These are phyloP conservation scores for Aureobasidium uvarum DNA, from an alignment of 2,329 filamentous ascomycete species.

Conservation along the genomic window DNA sequence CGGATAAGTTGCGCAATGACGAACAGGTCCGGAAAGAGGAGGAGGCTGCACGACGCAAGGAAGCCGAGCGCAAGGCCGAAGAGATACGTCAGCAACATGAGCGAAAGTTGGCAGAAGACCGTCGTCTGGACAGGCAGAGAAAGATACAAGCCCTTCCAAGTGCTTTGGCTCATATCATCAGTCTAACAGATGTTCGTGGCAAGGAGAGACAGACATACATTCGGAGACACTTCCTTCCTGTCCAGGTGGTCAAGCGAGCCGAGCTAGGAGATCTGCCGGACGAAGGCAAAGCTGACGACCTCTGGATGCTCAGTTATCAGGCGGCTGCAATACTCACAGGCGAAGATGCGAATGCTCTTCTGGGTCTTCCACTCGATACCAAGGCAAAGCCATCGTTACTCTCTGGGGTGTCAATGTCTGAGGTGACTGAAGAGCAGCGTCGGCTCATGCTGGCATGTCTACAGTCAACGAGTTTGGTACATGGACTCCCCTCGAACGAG, in stretches of 20 bases:
- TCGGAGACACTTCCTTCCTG: slow-evolving; percentile 27
- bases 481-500: slow-evolving; percentile 16
- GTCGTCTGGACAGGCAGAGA: slow-evolving; percentile 15
- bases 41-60: slow-evolving; percentile 30
- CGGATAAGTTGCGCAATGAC: slow-evolving; percentile 33
- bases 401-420: not conserved
- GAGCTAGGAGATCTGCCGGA: slow-evolving; percentile 22
- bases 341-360: slow-evolving; percentile 17
- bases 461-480: slow-evolving; percentile 22
- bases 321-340: slow-evolving; percentile 29
- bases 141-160: slow-evolving; percentile 28
- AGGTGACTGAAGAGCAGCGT: slow-evolving; percentile 18
- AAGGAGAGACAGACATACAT: slow-evolving; percentile 24
- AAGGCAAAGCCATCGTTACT: slow-evolving; percentile 18
- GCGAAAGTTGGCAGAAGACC: slow-evolving; percentile 29
- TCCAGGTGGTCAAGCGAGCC: slow-evolving; percentile 28
- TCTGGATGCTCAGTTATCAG: slow-evolving; percentile 30
- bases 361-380: slow-evolving; percentile 25
- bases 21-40: slow-evolving; percentile 32
- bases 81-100: slow-evolving; percentile 31
- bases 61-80: slow-evolving; percentile 31
- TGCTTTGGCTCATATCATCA: slow-evolving; percentile 27
- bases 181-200: slow-evolving; percentile 1
- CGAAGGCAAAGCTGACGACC: slow-evolving; percentile 19
- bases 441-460: slow-evolving; percentile 21